These are phyloP conservation scores for Rhodosporidiobolus sp. DNA, from an alignment of 768 basidiomycete species.

Conservation along the genomic window DNA sequence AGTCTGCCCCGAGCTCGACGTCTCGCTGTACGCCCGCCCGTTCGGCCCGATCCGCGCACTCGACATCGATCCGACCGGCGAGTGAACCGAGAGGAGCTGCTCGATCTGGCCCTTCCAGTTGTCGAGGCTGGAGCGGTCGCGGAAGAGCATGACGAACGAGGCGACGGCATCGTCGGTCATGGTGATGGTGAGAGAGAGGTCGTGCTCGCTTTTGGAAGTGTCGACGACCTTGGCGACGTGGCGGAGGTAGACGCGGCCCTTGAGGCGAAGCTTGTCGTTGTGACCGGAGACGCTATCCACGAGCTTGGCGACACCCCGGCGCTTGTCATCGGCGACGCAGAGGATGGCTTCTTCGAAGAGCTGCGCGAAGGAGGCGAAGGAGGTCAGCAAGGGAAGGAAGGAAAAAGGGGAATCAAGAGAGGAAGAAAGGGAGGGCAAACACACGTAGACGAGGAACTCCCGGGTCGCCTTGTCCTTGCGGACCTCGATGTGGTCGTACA, in stretches of 20 bases:
- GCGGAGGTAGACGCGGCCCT: conserved; percentile 90
- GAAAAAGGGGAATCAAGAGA: too few species aligned
- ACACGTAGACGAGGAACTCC: conserved; percentile 76
- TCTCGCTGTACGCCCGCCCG: conserved; percentile 10
- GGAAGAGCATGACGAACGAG: conserved; percentile 93
- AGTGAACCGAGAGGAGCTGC: conserved; percentile 58
- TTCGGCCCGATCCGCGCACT: not conserved
- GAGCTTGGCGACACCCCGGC: conserved; percentile 70
- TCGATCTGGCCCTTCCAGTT: conserved; percentile 83
- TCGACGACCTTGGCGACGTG: conserved; percentile 89
- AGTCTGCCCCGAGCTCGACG: conserved; percentile 15
- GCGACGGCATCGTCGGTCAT: conserved; percentile 92
- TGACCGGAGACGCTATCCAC: conserved; percentile 57
- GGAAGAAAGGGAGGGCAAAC: not conserved
- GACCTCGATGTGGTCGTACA: conserved; percentile 87
- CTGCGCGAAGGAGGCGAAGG: conserved; percentile 50
- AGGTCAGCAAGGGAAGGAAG: too few species aligned
- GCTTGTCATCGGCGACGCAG: conserved; percentile 96
- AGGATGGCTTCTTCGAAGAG: conserved; percentile 97
- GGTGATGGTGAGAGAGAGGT: conserved; percentile 90
- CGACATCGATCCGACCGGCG: conserved; percentile 20
- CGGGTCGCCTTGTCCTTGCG: conserved; percentile 83
- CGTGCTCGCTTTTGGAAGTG: conserved; percentile 59
- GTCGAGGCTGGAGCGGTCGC: conserved; percentile 81
- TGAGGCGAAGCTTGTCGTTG: conserved; percentile 74